Percentiles rank a stretch among this genome's conserved stretches.
phyloP scores from a whole-genome alignment of 768 basidiomycete genomes.

The Calocera cornea region DNA sequence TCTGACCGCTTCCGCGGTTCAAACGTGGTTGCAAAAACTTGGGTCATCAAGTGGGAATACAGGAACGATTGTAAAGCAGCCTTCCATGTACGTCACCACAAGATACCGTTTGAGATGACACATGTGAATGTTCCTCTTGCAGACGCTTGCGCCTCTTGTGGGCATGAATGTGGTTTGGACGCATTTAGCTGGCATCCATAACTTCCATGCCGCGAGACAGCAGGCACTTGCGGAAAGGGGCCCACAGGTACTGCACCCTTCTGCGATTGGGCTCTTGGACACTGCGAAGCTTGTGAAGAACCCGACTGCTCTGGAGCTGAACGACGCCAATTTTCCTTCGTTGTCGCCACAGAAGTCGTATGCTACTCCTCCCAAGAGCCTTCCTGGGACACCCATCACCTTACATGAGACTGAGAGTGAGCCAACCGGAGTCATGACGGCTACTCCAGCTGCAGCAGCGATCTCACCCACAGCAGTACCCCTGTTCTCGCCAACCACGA shows the following conservation, averaged over 20 bases:
- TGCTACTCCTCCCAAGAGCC: no score
- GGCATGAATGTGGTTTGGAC: not conserved
- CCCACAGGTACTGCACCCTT: no score
- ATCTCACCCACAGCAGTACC: not conserved
- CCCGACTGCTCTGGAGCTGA: no score
- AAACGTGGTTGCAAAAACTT: constrained; percentile 38
- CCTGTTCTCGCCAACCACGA: not conserved
- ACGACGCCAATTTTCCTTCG: no score
- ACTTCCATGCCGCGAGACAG: not conserved
- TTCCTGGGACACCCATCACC: no score
- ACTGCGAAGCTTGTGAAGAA: no score
- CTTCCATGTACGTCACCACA: constrained; percentile 38
- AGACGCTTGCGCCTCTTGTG: not conserved
- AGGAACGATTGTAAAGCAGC: constrained; percentile 64
- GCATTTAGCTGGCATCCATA: not conserved
- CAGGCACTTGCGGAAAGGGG: not conserved
- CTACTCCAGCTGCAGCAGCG: not conserved
- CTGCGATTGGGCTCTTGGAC: no score
- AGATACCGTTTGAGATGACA: not conserved
- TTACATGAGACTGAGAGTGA: no score
- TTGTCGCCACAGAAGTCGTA: no score
- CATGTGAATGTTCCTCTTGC: not conserved
- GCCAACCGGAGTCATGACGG: no score
- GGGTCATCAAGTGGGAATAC: constrained; percentile 70
- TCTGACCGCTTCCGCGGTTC: constrained; percentile 7